Base-by-base conservation (phyloP, 2,329 filamentous ascomycete genomes). In the Myrmaecium sp. region DNA sequence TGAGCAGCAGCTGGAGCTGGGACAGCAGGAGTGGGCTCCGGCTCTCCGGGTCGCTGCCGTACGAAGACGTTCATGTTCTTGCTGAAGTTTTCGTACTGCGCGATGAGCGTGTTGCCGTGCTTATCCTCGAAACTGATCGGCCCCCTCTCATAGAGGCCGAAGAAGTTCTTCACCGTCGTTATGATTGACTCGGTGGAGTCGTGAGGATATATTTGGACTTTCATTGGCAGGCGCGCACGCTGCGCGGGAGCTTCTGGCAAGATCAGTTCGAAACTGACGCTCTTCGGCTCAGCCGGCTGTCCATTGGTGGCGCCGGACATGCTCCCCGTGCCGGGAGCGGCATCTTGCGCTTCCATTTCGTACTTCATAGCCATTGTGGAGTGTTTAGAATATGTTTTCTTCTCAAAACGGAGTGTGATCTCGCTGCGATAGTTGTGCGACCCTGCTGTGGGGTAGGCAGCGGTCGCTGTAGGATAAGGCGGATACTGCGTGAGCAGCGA, bases 101-200 rank as follows among this genome's bases (percentile, higher is more conserved):
- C 83, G 53, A 98, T 95, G 45, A 98, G 70, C 33, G 79, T 92
- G 44, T 79, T 86, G 43, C 81, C 82, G 42, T 77, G 63, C 36
- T 80, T 71, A 52, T 95, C 86, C 56, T 95, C 86, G 46, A 98
- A 95, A 57, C 82, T 92, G 46, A 98, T 77, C 25, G 26, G 28
- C 14, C 27, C 27, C 16, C 55, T 74, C 37, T 86, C 80, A 51
- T 94, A 94, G 39, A 98, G 67, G 33, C 89, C 89, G 49, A 93
- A 95, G 59, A 95, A 95, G 62, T 94, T 95, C 66, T 93, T 95
- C 46, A 95, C 86, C 2, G 89, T 95, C 9, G 83, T 89, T 36
- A 95, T 81, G 57, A 98, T 98, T 18, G 84, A 94, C 49, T 95
- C 86, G 13, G 86, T 95, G 27, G 81, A 84, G 60, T 98, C 89